Base-by-base conservation (phyloP, 2,329 filamentous ascomycete species). In the Colletotrichum orchidophilum region DNA sequence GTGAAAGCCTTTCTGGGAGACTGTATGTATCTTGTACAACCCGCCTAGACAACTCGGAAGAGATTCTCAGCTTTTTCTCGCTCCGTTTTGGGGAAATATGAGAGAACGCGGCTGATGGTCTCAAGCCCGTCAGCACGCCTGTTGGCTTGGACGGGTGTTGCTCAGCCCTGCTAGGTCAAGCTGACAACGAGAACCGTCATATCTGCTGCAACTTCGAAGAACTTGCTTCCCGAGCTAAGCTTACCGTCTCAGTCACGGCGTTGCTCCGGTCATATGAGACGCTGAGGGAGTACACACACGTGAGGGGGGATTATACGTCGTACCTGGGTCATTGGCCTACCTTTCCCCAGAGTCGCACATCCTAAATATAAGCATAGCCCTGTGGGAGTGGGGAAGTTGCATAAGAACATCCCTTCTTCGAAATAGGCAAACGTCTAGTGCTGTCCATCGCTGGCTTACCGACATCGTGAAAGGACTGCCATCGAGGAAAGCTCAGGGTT, bases 291-390 rank as follows among this genome's bases (percentile, higher is more conserved):
- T 12, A 18, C 24, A 24, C 21, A 24, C 12, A 5, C 15, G 15
- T 24, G 33, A 21, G 5, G n/a, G 33, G 24, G 24, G 5, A n/a
- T 35, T 11, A 1, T 3, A 33, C n/a, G 9, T 24, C 27, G 21
- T 15, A 18, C 13, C 21, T 9, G 3, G 31, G 13, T 18, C n/a
- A n/a, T n/a, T n/a, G 46, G 18, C 29, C 31, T 9, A 15, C 29
- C 15, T 46, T 27, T 68, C 66, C 60, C 66, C 66, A 50, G 52
- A 24, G 50, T 58, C 24, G 8, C 29, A 24, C 42, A 49, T 64
- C 52, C 60, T 68, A 68, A 68, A 26, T 57, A 50, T 64, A 64
- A 63, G 66, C 15, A 7, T 29, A 46, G 52, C 29, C 18, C 18
- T 39, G 31, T 21, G 26, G 18, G 3, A 18, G 21, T 11, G 18